Base-by-base conservation (phyloP, 768 basidiomycete species). In the Kwoniella dejecticola region DNA sequence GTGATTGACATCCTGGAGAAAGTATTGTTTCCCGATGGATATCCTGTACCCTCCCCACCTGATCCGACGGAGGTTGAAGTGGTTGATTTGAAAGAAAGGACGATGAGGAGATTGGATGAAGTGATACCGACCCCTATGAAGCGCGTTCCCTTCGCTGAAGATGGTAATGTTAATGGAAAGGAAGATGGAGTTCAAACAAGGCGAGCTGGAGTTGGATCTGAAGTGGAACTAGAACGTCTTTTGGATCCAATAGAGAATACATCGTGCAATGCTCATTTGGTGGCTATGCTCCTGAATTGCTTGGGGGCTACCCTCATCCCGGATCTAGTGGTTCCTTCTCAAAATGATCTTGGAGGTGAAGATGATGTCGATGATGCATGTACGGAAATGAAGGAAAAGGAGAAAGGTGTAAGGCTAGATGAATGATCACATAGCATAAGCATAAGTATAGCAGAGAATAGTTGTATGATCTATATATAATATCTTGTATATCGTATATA, bases 21-120 rank as follows among this genome's bases (percentile, higher is more conserved):
- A 8, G 83, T 87, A 7, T 82, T 98, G 26, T 98, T 95, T 74
- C 94, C 95, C 0, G 69, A 77, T 3, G 94, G 95, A 13, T 91
- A 90, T 79, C 92, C 91, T 0, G 89, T 84, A 0, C 85, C 87
- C 0, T 78, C 86, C 0, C 86, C 88, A 1, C 80, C 84, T 0
- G 89, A 90, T 44, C 94, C 93, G 17, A 86, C 87, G 0, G 80
- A 81, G 1, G 89, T 89, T 66, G 91, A 94, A 77, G 88, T 90
- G 66, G 80, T 81, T 1, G 82, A 80, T 31, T 81, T 91, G 49
- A 83, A 85, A 29, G 63, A 72, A 8, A 70, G 75, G 46, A 63
- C 85, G 3, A 79, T 83, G 45, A 58, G 68, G 55, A 71, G 83
- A 30, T 41, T 88, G 1, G 60, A 70, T 0, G 78, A 80, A 42